Evolutionary conservation across 208 protist species (phyloP).

Genomic region (Crithidia acanthocephali): DNA sequence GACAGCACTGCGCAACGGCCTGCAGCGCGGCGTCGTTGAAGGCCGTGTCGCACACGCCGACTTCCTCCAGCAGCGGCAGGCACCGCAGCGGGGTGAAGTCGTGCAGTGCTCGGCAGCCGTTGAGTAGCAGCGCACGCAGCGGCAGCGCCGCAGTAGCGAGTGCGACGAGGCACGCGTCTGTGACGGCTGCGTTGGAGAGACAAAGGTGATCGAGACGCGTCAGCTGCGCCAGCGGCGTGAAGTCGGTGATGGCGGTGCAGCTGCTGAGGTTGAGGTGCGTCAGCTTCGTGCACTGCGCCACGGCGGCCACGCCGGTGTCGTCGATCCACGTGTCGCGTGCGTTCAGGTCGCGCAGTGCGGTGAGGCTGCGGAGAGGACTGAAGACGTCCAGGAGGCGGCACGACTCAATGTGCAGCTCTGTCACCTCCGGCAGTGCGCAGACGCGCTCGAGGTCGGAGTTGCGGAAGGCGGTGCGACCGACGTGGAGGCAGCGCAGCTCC

Average conservation of each 20-base stretch:
- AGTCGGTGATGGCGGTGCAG: constrained; percentile 15
- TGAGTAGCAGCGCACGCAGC: constrained; percentile 30
- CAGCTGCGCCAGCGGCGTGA: constrained; percentile 23
- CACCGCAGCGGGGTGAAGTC: constrained; percentile 26
- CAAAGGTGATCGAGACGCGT: constrained; percentile 21
- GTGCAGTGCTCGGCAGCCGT: constrained; percentile 25
- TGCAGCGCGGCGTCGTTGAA: constrained; percentile 25
- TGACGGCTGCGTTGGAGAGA: constrained; percentile 18
- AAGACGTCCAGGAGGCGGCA: constrained; percentile 27
- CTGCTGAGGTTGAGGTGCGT: constrained; percentile 11
- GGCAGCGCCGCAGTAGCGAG: constrained; percentile 12
- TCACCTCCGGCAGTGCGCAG: constrained; percentile 18
- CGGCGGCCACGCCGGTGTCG: constrained; percentile 15
- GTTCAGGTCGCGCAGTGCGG: constrained; percentile 17
- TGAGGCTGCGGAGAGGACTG: constrained; percentile 9
- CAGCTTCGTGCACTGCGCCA: constrained; percentile 27
- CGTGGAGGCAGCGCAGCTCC: constrained; percentile 21
- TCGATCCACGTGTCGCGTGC: constrained; percentile 24
- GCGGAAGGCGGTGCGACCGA: constrained; percentile 24
- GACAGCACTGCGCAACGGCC: constrained; percentile 22
- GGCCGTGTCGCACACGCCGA: constrained; percentile 28
- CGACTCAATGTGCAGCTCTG: constrained; percentile 27
- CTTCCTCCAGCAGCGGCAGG: constrained; percentile 9
- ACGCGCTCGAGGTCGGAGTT: constrained; percentile 30
- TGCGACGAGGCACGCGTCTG: constrained; percentile 11